Base-by-base conservation (phyloP, 768 basidiomycete genomes). In the Kwoniella sp. region DNA sequence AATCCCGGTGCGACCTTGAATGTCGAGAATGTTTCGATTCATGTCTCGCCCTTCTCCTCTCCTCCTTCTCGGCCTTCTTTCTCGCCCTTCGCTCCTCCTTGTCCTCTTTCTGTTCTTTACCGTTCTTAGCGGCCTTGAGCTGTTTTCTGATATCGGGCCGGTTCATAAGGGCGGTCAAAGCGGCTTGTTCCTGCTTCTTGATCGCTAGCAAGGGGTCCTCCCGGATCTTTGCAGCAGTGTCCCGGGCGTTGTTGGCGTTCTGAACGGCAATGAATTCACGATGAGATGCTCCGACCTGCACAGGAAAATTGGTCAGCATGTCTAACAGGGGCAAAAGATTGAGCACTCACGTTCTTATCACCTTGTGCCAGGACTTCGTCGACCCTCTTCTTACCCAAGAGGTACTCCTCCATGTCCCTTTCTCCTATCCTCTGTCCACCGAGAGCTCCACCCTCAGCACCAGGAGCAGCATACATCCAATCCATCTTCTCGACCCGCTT, bases 401-500 rank as follows among this genome's bases (percentile, higher is more conserved):
- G 82, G 79, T 99, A 99, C 71, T 94, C 92, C 82, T 99, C 96
- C 69, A 98, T 80, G 66, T 98, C 95, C 71, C 92, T 95, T 30
- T 79, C 77, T 25, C 75, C 72, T 0, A 79, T 60, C 60, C 66
- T 73, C 33, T 69, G 69, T 1, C 77, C 77, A 25, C 78, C 78
- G 10, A 79, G 52, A 13, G 89, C 79, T 76, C 92, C 93, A 57
- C 83, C 88, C 65, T 84, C 88, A 2, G 89, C 88, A 0, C 92
- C 91, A 3, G 96, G 96, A 1, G 95, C 96, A n/a, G 95, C 84
- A 82, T 98, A 99, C 92, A 99, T 95, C 96, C 96, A 99, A 79
- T 99, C 96, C 53, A 99, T 80, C 77, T 92, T 92, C 81, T 97
- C 94, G 55, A 89, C 87, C 68, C 91, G 83, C 81, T 94, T 96